A percentile compares a stretch with the other conserved stretches of the same genome.
phyloP scores from a whole-genome alignment of 768 basidiomycete species.

The Tephrocybe sp. region DNA sequence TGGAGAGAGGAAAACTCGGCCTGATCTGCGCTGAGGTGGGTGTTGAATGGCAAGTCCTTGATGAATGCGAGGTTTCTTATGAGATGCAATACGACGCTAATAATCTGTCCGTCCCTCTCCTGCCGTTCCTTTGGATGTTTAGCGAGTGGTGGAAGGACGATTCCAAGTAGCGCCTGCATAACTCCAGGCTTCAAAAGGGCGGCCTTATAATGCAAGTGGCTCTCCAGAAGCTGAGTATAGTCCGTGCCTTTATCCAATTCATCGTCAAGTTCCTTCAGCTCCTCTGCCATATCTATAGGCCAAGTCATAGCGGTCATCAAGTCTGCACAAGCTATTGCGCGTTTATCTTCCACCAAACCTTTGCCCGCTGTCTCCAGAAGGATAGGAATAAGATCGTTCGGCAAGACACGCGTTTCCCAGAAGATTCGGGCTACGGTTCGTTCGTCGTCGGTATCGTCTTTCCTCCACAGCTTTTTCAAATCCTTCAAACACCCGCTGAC shows the following conservation, averaged over 20 bases:
- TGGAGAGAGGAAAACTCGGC: constrained; percentile 79
- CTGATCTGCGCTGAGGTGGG: constrained; percentile 70
- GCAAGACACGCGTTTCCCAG: constrained; percentile 81
- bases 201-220: constrained; percentile 89
- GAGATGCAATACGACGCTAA: constrained; percentile 85
- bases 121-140: constrained; percentile 66
- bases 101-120: constrained; percentile 80
- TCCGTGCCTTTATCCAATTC: constrained; percentile 79
- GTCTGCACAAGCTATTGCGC: constrained; percentile 82
- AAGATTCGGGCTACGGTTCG: constrained; percentile 93
- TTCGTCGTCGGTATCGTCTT: constrained; percentile 96
- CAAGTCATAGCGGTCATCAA: constrained; percentile 97
- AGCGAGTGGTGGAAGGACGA: constrained; percentile 76
- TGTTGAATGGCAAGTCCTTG: constrained; percentile 76
- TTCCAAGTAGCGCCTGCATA: constrained; percentile 67
- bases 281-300: constrained; percentile 95
- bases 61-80: constrained; percentile 94
- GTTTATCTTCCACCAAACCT: constrained; percentile 75
- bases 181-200: constrained; percentile 67
- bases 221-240: constrained; percentile 78
- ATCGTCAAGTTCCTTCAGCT: constrained; percentile 89
- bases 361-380: constrained; percentile 77
- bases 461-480: constrained; percentile 92
- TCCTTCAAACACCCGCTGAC: constrained; percentile 86
- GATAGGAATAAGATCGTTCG: constrained; percentile 86